These are phyloP conservation scores for Fusarium newnesense DNA, from an alignment of 2,329 filamentous ascomycete genomes.

Conservation along the genomic window DNA sequence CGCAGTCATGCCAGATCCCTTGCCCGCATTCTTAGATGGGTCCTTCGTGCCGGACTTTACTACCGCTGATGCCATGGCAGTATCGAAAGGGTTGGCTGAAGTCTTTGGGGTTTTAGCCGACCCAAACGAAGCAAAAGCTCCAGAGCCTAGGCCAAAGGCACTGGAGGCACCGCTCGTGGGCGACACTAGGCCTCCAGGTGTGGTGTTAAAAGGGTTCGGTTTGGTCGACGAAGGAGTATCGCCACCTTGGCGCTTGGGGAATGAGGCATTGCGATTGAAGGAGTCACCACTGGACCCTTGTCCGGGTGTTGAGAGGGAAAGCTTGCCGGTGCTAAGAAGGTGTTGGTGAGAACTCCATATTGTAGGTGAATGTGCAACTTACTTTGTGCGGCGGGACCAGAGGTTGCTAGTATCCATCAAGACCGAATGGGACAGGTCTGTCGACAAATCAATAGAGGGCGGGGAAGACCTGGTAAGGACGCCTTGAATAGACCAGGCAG, in stretches of 20 bases:
- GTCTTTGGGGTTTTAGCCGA: conserved; percentile 89
- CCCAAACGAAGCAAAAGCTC: conserved; percentile 91
- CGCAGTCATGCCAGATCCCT: conserved; percentile 54
- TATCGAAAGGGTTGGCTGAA: conserved; percentile 82
- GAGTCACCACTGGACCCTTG: conserved; percentile 63
- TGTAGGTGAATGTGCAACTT: conserved; percentile 50
- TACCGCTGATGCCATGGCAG: conserved; percentile 65
- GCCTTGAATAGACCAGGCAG: conserved; percentile 23
- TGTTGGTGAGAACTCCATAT: conserved; percentile 27
- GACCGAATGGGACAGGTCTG: conserved; percentile 46
- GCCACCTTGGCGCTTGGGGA: conserved; percentile 79
- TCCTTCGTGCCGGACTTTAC: conserved; percentile 50
- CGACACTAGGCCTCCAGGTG: conserved; percentile 66
- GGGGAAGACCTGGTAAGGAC: conserved; percentile 40
- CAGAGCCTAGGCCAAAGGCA: conserved; percentile 92
- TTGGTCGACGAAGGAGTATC: conserved; percentile 74
- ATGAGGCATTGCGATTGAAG: conserved; percentile 69
- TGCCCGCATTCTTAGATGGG: conserved; percentile 43
- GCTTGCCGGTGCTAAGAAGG: conserved; percentile 78
- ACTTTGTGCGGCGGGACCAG: conserved; percentile 89
- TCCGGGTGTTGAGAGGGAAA: conserved; percentile 84
- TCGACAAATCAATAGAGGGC: conserved; percentile 38
- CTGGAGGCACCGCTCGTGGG: conserved; percentile 75
- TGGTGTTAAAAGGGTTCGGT: conserved; percentile 79
- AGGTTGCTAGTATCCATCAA: conserved; percentile 67